phyloP scores from a whole-genome alignment of 129 eudicot species.

The Flaveria ramosissima region DNA sequence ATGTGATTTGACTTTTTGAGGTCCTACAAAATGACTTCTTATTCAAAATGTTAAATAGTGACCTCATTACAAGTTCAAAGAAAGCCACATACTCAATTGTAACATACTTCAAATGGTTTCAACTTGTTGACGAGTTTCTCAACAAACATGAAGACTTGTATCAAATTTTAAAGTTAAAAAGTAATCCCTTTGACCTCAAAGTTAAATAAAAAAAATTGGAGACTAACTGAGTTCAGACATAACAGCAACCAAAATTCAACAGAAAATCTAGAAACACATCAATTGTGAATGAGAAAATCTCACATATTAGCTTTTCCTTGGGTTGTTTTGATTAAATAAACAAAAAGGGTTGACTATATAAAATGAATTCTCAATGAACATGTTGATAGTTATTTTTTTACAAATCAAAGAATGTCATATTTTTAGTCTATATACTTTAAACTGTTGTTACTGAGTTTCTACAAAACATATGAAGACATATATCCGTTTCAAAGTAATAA shows the following conservation, averaged over 20 bases:
- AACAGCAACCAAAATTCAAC: conserved; percentile 7
- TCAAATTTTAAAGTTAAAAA: background rate
- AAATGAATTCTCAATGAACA: conserved; percentile 3
- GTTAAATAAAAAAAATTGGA: conserved; percentile 4
- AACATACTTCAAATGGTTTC: background rate
- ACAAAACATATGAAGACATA: background rate
- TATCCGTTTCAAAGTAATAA: background rate
- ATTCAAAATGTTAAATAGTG: background rate
- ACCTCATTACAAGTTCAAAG: background rate
- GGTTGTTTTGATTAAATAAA: background rate
- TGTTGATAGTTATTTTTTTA: background rate
- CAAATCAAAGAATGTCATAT: conserved; percentile 14
- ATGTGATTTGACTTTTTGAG: conserved; percentile 13
- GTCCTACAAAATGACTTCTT: conserved; percentile 3
- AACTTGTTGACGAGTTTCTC: background rate
- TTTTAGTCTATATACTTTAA: conserved; percentile 13
- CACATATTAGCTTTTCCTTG: background rate
- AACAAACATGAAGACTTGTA: background rate
- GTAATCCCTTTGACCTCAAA: background rate
- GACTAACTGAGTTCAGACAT: background rate
- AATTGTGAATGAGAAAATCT: conserved; percentile 10
- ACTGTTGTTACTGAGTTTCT: background rate
- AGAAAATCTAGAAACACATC: background rate
- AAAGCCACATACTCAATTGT: background rate
- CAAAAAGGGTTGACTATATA: conserved; percentile 16